A percentile compares a stretch with the other conserved stretches of the same genome.
Evolutionary conservation across 1,284 basidiomycete genomes (phyloP).

Genomic region (Moesziomyces antarcticus): DNA sequence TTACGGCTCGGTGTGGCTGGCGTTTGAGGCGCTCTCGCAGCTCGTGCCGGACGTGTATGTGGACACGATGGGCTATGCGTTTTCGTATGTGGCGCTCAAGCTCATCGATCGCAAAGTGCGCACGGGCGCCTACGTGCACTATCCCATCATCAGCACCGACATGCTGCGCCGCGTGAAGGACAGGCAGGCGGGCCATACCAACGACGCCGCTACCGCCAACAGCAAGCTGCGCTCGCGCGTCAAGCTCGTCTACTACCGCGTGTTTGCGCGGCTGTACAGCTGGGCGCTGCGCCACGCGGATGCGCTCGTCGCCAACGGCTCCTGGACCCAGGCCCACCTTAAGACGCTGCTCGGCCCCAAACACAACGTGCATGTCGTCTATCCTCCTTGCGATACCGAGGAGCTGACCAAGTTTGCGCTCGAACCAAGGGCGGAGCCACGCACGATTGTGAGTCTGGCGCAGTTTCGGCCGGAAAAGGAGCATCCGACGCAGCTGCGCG

Average conservation of each 20-base stretch:
- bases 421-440: constrained; percentile 60
- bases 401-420: constrained; percentile 78
- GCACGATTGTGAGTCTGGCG: constrained; percentile 72
- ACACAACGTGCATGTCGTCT: constrained; percentile 71
- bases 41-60: constrained; percentile 89
- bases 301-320: constrained; percentile 87
- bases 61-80: constrained; percentile 98
- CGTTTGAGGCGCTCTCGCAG: constrained; percentile 78
- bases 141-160: constrained; percentile 90
- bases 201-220: constrained; percentile 72
- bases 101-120: constrained; percentile 74
- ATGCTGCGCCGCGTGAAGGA: constrained; percentile 87
- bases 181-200: constrained; percentile 75
- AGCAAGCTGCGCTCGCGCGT: constrained; percentile 74
- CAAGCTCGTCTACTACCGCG: constrained; percentile 89
- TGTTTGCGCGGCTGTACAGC: constrained; percentile 86
- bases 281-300: constrained; percentile 79
- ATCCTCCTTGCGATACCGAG: constrained; percentile 90
- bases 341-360: constrained; percentile 64
- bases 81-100: constrained; percentile 83
- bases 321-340: constrained; percentile 91
- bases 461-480: constrained; percentile 91
- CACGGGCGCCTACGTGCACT: constrained; percentile 92
- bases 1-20: constrained; percentile 84
- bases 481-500: constrained; percentile 81